These are phyloP conservation scores for Poterioochromonas sp. DNA, from an alignment of 352 stramenopile species.

Conservation along the genomic window DNA sequence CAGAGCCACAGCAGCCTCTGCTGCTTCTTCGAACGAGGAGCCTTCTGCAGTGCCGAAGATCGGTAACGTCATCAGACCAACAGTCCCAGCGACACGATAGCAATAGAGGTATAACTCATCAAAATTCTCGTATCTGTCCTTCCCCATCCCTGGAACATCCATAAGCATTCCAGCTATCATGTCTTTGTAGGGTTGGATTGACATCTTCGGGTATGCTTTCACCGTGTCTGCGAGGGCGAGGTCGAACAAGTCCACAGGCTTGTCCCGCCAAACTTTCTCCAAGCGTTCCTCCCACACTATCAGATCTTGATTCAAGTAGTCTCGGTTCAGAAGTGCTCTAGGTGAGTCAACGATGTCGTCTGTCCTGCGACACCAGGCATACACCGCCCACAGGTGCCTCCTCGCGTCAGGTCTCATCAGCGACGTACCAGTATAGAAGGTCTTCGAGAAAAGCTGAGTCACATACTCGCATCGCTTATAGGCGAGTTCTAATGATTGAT, in stretches of 20 bases:
- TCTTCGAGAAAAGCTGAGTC: constrained; percentile 70
- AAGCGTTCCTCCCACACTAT: constrained; percentile 50
- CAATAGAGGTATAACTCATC: constrained; percentile 74
- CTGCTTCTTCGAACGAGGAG: constrained; percentile 57
- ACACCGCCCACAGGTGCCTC: constrained; percentile 66
- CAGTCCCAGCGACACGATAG: constrained; percentile 70
- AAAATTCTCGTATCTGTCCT: constrained; percentile 64
- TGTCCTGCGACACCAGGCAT: constrained; percentile 72
- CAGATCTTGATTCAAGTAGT: constrained; percentile 34
- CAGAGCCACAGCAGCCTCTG: constrained; percentile 61
- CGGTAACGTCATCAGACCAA: constrained; percentile 70
- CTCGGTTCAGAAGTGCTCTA: constrained; percentile 40
- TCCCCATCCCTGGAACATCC: constrained; percentile 65
- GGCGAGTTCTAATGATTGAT: constrained; percentile 32
- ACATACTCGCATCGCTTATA: constrained; percentile 68
- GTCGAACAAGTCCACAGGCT: constrained; percentile 64
- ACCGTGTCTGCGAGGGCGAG: constrained; percentile 62
- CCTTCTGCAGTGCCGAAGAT: constrained; percentile 61
- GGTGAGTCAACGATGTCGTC: constrained; percentile 75
- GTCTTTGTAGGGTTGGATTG: constrained; percentile 63
- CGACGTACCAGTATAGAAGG: constrained; percentile 69
- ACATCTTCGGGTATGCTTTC: constrained; percentile 60
- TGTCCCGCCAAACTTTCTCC: constrained; percentile 59
- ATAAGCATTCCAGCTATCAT: constrained; percentile 77
- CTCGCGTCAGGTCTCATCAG: constrained; percentile 50